Percentiles rank a stretch among this genome's conserved stretches.
phyloP scores from a whole-genome alignment of 441 rosid genomes.

The Pelargonium australe region DNA sequence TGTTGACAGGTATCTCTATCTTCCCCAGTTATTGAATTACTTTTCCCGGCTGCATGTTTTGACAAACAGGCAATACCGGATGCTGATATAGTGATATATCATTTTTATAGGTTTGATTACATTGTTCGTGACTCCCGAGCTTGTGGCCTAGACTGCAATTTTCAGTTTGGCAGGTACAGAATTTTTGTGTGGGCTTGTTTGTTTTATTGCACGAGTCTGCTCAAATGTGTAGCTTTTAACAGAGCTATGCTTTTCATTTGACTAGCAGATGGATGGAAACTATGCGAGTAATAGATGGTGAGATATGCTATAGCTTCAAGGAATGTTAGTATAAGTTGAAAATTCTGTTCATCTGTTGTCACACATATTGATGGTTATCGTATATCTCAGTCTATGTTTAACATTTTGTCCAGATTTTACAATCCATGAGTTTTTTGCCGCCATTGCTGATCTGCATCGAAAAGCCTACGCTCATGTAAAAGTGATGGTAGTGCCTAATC shows the following conservation, averaged over 20 bases:
- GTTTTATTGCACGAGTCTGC: neutral
- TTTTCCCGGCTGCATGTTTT: conserved; percentile 9
- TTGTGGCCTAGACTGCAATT: conserved; percentile 78
- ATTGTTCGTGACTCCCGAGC: conserved; percentile 88
- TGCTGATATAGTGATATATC: neutral
- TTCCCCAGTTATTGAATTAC: conserved; percentile 3
- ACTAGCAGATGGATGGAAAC: conserved; percentile 72
- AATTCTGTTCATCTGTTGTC: conserved; percentile 7
- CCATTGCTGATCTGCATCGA: conserved; percentile 88
- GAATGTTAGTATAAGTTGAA: conserved; percentile 56
- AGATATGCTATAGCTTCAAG: conserved; percentile 91
- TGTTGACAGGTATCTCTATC: conserved; percentile 61
- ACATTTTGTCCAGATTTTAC: conserved; percentile 54
- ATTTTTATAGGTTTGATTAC: conserved; percentile 73
- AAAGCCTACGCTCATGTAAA: conserved; percentile 85
- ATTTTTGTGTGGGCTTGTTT: neutral
- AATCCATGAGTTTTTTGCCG: conserved; percentile 68
- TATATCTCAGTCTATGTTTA: conserved; percentile 21
- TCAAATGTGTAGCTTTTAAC: neutral
- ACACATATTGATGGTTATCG: neutral
- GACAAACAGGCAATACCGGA: conserved; percentile 4
- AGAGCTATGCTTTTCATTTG: conserved; percentile 17
- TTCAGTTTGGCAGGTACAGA: conserved; percentile 66
- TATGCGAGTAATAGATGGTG: conserved; percentile 80
- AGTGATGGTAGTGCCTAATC: conserved; percentile 55